Conservation (phyloP, 441 rosid genomes). For the Biscutella laevigata region DNA sequence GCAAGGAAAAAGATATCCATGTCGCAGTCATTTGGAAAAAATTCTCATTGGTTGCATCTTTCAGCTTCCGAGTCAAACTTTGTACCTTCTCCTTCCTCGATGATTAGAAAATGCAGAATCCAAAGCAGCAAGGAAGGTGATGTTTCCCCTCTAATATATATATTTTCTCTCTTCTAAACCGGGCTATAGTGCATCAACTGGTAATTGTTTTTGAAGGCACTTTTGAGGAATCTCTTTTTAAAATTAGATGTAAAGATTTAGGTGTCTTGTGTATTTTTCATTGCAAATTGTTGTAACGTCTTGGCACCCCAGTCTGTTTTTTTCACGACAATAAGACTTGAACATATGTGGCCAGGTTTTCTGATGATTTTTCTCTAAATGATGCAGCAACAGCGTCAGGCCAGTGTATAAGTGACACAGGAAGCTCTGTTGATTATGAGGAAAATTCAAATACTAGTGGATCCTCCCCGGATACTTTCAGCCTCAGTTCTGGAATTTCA, state of each 20-base stretch:
- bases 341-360: conserved; percentile 12
- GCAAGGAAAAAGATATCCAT: conserved; percentile 29
- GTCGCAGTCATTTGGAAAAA: conserved; percentile 28
- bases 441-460: conserved; percentile 22
- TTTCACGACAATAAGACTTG: not conserved
- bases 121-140: conserved; percentile 47
- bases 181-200: not conserved
- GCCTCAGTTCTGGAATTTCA: conserved; percentile 30
- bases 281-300: too few relatives aligned
- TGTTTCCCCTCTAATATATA: not conserved
- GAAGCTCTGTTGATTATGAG: conserved; percentile 34
- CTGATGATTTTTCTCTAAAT: conserved; percentile 9
- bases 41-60: conserved; percentile 26
- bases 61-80: conserved; percentile 34
- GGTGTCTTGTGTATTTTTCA: not conserved
- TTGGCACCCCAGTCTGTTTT: too few relatives aligned
- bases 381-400: conserved; percentile 26
- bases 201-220: not conserved
- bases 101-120: conserved; percentile 29
- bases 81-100: conserved; percentile 30
- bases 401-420: conserved; percentile 26
- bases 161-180: not conserved
- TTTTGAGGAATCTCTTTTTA: not conserved
- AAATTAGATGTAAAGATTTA: not conserved
- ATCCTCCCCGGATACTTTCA: conserved; percentile 21